A percentile compares a stretch with the other conserved stretches of the same genome.
Evolutionary conservation across 2,329 filamentous ascomycete genomes (phyloP).

Genomic region (Pestalotiopsis sp.): DNA sequence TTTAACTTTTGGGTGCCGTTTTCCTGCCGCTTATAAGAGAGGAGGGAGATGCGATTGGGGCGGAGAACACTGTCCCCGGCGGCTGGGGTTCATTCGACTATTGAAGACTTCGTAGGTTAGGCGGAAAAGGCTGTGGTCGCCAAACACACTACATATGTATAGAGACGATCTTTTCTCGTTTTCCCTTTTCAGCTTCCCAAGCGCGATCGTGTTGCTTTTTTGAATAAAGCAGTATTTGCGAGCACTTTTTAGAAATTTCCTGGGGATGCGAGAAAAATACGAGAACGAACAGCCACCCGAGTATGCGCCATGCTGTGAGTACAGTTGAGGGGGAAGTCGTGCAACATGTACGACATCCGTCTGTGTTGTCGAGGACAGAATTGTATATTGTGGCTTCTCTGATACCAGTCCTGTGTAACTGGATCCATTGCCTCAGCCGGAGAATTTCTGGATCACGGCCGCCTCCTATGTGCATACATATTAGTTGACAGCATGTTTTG

Average conservation of each 20-base stretch:
- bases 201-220: not conserved
- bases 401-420: no score
- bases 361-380: no score
- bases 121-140: not conserved
- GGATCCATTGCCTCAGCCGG: no score
- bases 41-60: not conserved
- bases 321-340: no score
- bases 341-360: no score
- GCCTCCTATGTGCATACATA: not conserved
- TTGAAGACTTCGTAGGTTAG: not conserved
- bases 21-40: no score
- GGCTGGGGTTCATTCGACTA: not conserved
- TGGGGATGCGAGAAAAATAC: not conserved
- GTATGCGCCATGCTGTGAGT: no score
- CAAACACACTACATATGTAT: not conserved
- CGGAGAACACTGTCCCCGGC: not conserved
- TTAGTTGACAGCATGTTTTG: not conserved
- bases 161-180: not conserved
- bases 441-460: not conserved
- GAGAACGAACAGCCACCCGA: not conserved
- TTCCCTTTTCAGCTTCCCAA: not conserved
- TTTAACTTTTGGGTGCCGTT: not conserved
- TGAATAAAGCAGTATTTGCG: not conserved
- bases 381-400: no score
- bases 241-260: not conserved